A percentile compares a stretch with the other conserved stretches of the same genome.
Evolutionary conservation across 768 basidiomycete species (phyloP).

Genomic region (Pulveroboletus sp.): DNA sequence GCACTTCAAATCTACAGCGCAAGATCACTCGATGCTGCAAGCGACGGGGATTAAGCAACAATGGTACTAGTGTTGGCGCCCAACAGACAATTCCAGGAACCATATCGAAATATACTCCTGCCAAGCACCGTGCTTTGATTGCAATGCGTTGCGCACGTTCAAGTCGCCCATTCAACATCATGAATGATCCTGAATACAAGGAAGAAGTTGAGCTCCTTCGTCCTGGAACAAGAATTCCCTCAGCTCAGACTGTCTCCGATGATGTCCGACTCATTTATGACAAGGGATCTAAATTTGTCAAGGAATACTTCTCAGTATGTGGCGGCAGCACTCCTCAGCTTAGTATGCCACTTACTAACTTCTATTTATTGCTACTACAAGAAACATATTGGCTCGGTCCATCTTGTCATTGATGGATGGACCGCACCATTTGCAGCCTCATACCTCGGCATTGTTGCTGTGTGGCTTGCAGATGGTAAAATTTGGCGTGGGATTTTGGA

Average conservation of each 20-base stretch:
- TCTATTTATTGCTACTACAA: no score
- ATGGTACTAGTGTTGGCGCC: background rate
- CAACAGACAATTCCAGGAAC: background rate
- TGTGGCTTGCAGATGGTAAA: no score
- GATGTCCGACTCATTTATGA: background rate
- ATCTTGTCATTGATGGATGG: no score
- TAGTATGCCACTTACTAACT: no score
- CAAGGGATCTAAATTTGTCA: background rate
- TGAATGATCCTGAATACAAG: background rate
- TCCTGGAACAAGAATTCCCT: background rate
- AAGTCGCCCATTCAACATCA: background rate
- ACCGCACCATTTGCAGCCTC: no score
- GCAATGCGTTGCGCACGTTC: background rate
- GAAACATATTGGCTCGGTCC: no score
- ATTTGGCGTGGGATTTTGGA: no score
- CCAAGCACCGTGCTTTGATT: background rate
- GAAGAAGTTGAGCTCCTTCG: background rate
- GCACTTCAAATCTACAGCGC: background rate
- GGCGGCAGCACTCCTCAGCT: no score
- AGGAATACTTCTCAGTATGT: background rate
- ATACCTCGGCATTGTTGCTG: no score
- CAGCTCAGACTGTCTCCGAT: background rate
- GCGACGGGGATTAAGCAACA: background rate
- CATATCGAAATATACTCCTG: background rate
- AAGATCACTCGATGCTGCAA: background rate